Base-by-base conservation (phyloP, 2,329 filamentous ascomycete species). In the Pezicula neosporulosa region DNA sequence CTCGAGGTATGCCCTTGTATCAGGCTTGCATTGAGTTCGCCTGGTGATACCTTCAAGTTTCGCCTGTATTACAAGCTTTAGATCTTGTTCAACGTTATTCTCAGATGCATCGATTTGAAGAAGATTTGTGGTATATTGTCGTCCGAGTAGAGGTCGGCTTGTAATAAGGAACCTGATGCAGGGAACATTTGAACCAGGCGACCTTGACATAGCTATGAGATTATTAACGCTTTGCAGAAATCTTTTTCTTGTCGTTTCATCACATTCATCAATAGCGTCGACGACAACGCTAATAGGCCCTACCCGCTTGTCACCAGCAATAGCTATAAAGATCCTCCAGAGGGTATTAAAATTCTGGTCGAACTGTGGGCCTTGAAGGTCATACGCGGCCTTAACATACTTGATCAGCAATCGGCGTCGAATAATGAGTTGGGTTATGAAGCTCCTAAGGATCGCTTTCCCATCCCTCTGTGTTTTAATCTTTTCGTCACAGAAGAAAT, bases 261-360 rank as follows among this genome's bases (percentile, higher is more conserved):
- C 68, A 50, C 69, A 71, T 54, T 72, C 69, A 58, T 72, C 70
- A 47, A 73, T 60, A 6, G 67, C 68, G 51, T 73, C 69, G 27
- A 72, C 57, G 16, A 72, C 66, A 28, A 72, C 51, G 36, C 55
- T 63, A 12, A 70, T 42, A 7, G 60, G 27, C 3, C 64, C 63
- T 24, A 47, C 52, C 41, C 59, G 63, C 4, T 58, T 63, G 45
- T 71, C 66, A 6, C 50, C 56, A 12, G 63, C 50, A 44, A 71
- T 65, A 21, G 57, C 60, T 13, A 63, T 39, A 50, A 71, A 71
- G 21, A 70, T 55, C 38, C 57, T 56, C 69, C 68, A 72, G 1
- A 72, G 63, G 15, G 60, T 60, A 7, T 63, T 56, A 54, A 71
- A 69, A 9, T 65, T 69, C 12, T 65, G 54, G 21, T 61, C 56